A percentile compares a stretch with the other conserved stretches of the same genome.
phyloP scores from a whole-genome alignment of 1,139 yeast species.

The Zygosaccharomyces sapae region DNA sequence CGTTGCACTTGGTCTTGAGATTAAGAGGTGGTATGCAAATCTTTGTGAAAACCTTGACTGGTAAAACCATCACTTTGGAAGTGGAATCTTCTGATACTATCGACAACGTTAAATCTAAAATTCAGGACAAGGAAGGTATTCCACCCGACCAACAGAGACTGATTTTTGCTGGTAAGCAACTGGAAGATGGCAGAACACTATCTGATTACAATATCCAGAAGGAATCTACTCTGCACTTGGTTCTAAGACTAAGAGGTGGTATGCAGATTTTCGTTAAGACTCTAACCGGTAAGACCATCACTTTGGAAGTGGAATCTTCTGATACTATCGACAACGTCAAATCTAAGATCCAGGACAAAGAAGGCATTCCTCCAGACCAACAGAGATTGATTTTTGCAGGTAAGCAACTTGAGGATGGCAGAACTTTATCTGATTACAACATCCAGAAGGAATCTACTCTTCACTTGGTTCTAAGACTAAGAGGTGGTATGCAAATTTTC shows the following conservation, averaged over 20 bases:
- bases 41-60: constrained; percentile 60
- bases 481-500: constrained; percentile 47
- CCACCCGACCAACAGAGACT: constrained; percentile 99
- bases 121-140: constrained; percentile 97
- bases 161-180: constrained; percentile 97
- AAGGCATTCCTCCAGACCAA: constrained; percentile 98
- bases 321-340: constrained; percentile 81
- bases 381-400: constrained; percentile 98
- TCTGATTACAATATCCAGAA: constrained; percentile 67
- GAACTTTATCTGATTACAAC: constrained; percentile 64
- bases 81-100: constrained; percentile 72
- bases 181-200: constrained; percentile 64
- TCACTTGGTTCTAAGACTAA: constrained; percentile 53
- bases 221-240: constrained; percentile 57
- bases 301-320: constrained; percentile 66
- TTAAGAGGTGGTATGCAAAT: constrained; percentile 80
- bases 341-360: constrained; percentile 97
- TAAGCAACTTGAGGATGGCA: constrained; percentile 78
- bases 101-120: constrained; percentile 91
- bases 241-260: constrained; percentile 60
- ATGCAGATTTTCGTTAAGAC: constrained; percentile 63
- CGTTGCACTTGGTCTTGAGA: constrained; percentile 79
- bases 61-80: constrained; percentile 67
- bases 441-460: constrained; percentile 63
- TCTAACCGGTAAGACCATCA: constrained; percentile 66